These are phyloP conservation scores for Jasminum sambac DNA, from an alignment of 257 asterid genomes.

Conservation along the genomic window DNA sequence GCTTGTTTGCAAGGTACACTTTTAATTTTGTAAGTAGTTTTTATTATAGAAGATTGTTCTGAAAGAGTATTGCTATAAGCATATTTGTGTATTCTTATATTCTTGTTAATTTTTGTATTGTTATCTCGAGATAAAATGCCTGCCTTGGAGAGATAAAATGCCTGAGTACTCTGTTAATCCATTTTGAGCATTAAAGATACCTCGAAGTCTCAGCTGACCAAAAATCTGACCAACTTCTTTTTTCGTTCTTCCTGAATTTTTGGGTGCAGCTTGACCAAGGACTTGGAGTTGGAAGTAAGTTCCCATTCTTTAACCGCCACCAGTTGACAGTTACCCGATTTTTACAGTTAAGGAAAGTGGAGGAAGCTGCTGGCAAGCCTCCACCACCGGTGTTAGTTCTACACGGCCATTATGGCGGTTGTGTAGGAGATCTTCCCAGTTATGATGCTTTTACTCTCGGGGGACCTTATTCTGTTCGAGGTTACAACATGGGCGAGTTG, in stretches of 20 bases:
- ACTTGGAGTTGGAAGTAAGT: slow-evolving; percentile 78
- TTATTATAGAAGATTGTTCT: too few species aligned
- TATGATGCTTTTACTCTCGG: slow-evolving; percentile 95
- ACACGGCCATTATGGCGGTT: slow-evolving; percentile 94
- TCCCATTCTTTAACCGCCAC: slow-evolving; percentile 90
- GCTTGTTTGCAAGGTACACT: too few species aligned
- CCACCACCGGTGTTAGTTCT: slow-evolving; percentile 95
- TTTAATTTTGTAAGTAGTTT: too few species aligned
- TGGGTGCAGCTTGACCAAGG: slow-evolving; percentile 90
- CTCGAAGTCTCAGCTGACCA: neutral
- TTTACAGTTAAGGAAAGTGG: slow-evolving; percentile 75
- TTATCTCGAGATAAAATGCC: too few species aligned
- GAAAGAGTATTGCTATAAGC: too few species aligned
- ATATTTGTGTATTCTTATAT: too few species aligned
- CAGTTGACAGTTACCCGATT: slow-evolving; percentile 77
- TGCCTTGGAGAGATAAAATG: too few species aligned
- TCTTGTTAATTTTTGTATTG: too few species aligned
- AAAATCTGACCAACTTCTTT: neutral
- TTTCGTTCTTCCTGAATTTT: slow-evolving; percentile 5
- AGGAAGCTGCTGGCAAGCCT: slow-evolving; percentile 89
- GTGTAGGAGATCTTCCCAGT: slow-evolving; percentile 98
- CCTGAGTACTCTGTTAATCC: too few species aligned
- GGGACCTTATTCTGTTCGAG: slow-evolving; percentile 97
- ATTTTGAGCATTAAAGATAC: neutral
- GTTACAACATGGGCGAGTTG: slow-evolving; percentile 97